A percentile compares a stretch with the other conserved stretches of the same genome.
phyloP scores from a whole-genome alignment of 1,139 yeast species.

The Debaryomyces coudertii region DNA sequence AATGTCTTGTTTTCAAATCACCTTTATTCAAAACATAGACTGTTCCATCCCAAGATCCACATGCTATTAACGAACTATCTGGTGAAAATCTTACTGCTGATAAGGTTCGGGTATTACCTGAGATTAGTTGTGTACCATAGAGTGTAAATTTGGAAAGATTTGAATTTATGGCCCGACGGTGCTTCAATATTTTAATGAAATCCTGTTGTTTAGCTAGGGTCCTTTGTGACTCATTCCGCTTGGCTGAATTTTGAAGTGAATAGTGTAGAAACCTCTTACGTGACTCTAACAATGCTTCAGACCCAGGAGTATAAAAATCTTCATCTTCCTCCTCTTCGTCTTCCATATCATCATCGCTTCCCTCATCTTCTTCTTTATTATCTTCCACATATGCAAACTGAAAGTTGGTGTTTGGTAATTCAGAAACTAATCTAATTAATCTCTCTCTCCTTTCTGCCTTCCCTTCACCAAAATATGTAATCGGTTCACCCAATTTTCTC shows the following conservation, averaged over 20 bases:
- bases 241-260: conserved; percentile 52
- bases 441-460: conserved; percentile 63
- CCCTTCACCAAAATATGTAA: conserved; percentile 63
- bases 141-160: conserved; percentile 46
- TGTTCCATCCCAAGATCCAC: conserved; percentile 88
- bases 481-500: conserved; percentile 58
- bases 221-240: conserved; percentile 39
- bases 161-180: conserved; percentile 50
- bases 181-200: conserved; percentile 34
- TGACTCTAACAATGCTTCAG: conserved; percentile 54
- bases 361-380: conserved; percentile 26
- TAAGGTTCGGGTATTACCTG: conserved; percentile 62
- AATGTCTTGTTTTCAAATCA: conserved; percentile 34
- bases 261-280: conserved; percentile 54
- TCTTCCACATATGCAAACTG: conserved; percentile 12
- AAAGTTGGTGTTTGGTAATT: conserved; percentile 17
- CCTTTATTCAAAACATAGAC: conserved; percentile 50
- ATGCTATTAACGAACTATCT: conserved; percentile 44
- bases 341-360: conserved; percentile 25
- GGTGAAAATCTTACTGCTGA: conserved; percentile 57
- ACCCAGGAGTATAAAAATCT: conserved; percentile 85
- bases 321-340: conserved; percentile 62
- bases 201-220: conserved; percentile 24
- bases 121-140: conserved; percentile 70
- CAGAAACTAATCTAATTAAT: conserved; percentile 33